Evolutionary conservation across 2,329 filamentous ascomycete species (phyloP).

Genomic region (Cordyceps pruinosa): DNA sequence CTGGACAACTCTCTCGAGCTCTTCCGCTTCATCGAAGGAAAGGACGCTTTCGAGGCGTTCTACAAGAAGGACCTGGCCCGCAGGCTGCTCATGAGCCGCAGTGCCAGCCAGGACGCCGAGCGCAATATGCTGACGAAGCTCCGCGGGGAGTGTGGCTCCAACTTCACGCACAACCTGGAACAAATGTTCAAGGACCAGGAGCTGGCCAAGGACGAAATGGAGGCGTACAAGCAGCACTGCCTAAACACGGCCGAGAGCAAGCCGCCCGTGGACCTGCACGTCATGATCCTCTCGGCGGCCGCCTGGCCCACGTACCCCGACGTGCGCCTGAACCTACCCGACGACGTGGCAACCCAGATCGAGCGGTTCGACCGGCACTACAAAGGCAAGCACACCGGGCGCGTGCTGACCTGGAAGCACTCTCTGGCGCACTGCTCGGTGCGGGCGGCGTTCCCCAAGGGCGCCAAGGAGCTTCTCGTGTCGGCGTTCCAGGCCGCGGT

Average conservation of each 20-base stretch:
- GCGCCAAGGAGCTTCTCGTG: slow-evolving; percentile 80
- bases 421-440: slow-evolving; percentile 85
- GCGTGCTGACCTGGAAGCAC: slow-evolving; percentile 87
- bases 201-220: slow-evolving; percentile 85
- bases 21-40: slow-evolving; percentile 94
- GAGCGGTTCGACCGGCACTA: slow-evolving; percentile 81
- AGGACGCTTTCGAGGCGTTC: slow-evolving; percentile 96
- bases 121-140: slow-evolving; percentile 89
- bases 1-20: slow-evolving; percentile 88
- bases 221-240: slow-evolving; percentile 68
- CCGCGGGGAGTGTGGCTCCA: slow-evolving; percentile 86
- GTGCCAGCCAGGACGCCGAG: slow-evolving; percentile 91
- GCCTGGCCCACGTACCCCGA: slow-evolving; percentile 93
- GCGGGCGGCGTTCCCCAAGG: slow-evolving; percentile 71
- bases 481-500: slow-evolving; percentile 90
- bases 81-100: slow-evolving; percentile 82
- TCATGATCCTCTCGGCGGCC: slow-evolving; percentile 83
- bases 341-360: slow-evolving; percentile 67
- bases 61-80: slow-evolving; percentile 97
- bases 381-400: slow-evolving; percentile 79
- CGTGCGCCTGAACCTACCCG: slow-evolving; percentile 62
- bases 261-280: slow-evolving; percentile 56
- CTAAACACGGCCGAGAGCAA: slow-evolving; percentile 44
- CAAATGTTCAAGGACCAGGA: slow-evolving; percentile 99
- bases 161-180: slow-evolving; percentile 94